phyloP scores from a whole-genome alignment of 2,329 filamentous ascomycete species.

The Trichophyton rubrum region DNA sequence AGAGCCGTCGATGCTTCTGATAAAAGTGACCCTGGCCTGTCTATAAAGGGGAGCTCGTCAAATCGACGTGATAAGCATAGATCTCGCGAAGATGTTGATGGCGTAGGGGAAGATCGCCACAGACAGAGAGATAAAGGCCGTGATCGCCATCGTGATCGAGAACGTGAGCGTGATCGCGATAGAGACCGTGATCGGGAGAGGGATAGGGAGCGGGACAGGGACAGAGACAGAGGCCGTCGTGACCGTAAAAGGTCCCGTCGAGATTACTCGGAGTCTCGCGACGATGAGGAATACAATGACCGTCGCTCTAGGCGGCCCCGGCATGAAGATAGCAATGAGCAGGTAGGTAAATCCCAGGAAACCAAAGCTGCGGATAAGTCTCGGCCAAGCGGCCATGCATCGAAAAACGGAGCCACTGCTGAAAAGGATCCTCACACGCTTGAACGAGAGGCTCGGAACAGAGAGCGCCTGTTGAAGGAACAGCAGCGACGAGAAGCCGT shows the following conservation, averaged over 20 bases:
- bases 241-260: slow-evolving; percentile 30
- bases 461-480: slow-evolving; percentile 53
- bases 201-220: slow-evolving; percentile 19
- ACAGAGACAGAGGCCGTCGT: slow-evolving; percentile 13
- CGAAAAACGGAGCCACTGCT: slow-evolving; percentile 15
- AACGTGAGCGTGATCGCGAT: slow-evolving; percentile 33
- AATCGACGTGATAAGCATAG: neutral
- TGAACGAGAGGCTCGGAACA: slow-evolving; percentile 56
- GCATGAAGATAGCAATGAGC: slow-evolving; percentile 3
- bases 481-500: slow-evolving; percentile 50
- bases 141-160: slow-evolving; percentile 18
- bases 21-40: neutral
- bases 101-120: slow-evolving; percentile 21
- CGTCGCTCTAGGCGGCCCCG: slow-evolving; percentile 28
- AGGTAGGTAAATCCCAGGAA: slow-evolving; percentile 2
- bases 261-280: slow-evolving; percentile 27
- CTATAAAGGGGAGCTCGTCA: neutral
- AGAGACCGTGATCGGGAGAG: slow-evolving; percentile 39
- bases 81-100: neutral
- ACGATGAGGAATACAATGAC: slow-evolving; percentile 22
- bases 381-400: neutral
- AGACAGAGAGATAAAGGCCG: slow-evolving; percentile 18
- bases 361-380: neutral
- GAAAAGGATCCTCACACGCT: slow-evolving; percentile 58
- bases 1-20: neutral